A percentile compares a stretch with the other conserved stretches of the same genome.
These are phyloP conservation scores for Monosporozyma yasuniensis DNA, from an alignment of 805 yeast genomes.

Conservation along the genomic window DNA sequence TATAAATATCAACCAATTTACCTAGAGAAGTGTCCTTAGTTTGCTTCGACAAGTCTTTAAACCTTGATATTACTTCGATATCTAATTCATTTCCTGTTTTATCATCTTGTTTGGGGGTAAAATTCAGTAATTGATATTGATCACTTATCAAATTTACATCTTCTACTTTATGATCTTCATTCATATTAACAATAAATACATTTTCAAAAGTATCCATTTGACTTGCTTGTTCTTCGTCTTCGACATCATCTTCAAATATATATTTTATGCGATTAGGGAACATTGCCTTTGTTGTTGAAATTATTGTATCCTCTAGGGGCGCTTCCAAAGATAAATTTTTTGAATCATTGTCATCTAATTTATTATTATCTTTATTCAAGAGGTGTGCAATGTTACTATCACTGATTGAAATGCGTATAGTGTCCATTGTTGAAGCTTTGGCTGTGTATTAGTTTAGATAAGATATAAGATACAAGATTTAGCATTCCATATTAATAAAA, in stretches of 20 bases:
- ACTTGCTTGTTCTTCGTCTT: conserved; percentile 7
- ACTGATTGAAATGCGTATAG: conserved; percentile 12
- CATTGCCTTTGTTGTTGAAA: conserved; percentile 6
- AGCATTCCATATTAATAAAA: too few species aligned
- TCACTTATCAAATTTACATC: conserved; percentile 24
- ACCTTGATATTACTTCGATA: conserved; percentile 19
- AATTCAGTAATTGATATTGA: conserved; percentile 19
- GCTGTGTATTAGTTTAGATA: too few species aligned
- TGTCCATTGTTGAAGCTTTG: conserved; percentile 3
- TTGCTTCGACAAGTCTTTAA: conserved; percentile 12
- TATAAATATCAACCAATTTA: conserved; percentile 19
- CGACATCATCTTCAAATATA: conserved; percentile 27
- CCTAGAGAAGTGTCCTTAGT: conserved; percentile 13
- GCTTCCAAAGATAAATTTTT: background rate
- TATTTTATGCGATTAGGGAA: conserved; percentile 26
- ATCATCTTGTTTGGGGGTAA: background rate
- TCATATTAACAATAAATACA: conserved; percentile 20
- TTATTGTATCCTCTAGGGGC: background rate
- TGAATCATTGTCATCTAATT: background rate
- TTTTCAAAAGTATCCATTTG: too few species aligned
- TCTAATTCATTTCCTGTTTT: conserved; percentile 8
- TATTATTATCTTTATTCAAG: background rate
- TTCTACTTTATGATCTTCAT: conserved; percentile 11
- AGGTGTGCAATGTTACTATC: conserved; percentile 16
- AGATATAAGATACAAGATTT: too few species aligned